Evolutionary conservation across 2,329 filamentous ascomycete genomes (phyloP).

Genomic region (Didymella segeticola): DNA sequence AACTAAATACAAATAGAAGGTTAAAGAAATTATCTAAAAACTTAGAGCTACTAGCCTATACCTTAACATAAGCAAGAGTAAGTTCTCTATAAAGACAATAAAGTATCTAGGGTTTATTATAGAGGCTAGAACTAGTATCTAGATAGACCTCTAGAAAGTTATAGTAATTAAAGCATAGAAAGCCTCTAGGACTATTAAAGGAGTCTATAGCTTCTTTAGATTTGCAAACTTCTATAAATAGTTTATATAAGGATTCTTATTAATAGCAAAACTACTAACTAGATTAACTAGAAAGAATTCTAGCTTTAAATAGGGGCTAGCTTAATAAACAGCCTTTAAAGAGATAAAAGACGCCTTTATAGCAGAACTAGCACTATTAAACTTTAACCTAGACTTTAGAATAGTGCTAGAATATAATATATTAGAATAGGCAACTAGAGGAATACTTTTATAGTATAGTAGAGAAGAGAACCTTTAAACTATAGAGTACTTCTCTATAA

Average conservation of each 20-base stretch:
- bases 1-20: too few relatives aligned
- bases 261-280: background rate
- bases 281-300: background rate
- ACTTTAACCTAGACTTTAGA: background rate
- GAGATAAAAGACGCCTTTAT: background rate
- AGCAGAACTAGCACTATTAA: background rate
- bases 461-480: background rate
- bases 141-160: background rate
- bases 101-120: background rate
- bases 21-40: too few relatives aligned
- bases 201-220: too few relatives aligned
- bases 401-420: background rate
- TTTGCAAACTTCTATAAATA: too few relatives aligned
- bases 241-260: background rate
- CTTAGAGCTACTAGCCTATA: too few relatives aligned
- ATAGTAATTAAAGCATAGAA: background rate
- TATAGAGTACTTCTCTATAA: background rate
- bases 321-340: background rate
- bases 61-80: too few relatives aligned
- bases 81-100: background rate
- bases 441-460: background rate
- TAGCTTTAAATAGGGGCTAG: background rate
- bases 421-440: background rate
- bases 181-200: too few relatives aligned
- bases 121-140: background rate